Evolutionary conservation across 441 rosid species (phyloP), one percentile per base, ranked within the genome.

Genomic region (Mallotus repandus): DNA sequence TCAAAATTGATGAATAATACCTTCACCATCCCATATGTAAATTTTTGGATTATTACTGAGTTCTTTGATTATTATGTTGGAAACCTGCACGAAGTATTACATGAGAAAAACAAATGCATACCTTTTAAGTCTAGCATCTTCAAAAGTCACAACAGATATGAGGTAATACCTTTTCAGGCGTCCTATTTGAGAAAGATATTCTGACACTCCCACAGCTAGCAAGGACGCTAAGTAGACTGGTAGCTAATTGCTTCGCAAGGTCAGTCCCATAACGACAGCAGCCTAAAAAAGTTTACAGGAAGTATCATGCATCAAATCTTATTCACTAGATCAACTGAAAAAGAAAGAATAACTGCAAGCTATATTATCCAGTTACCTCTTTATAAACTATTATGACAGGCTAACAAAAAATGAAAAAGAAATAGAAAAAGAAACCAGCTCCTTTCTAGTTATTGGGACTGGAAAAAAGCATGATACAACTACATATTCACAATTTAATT

Each of bases 21-120:
- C 99, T 95, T 89, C 66, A 69, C 97, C 92, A 66, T 86, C 88
- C 98, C 97, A 93, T 69, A 93, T 87, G 81, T 69, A 78, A 19
- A 95, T 88, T 84, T 91, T 93, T 68, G 96, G 92, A 81, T 88
- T 84, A 84, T 79, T 80, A 63, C 84, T 87, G 22, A 91, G 73
- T 78, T 87, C 93, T 80, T 79, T 89, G 65, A 86, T 73, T 72
- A 95, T 78, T 43, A 89, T 54, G 68, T 84, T 81, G 15, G 92
- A 88, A 56, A 91, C 86, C 99, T 93, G 79, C 9, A 46, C 55
- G 70, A 21, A 58, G 16, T 46, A 74, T 13, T 4, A 69, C 29
- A 73, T 25, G 14, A n/a, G 0, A 21, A 45, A 48, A 52, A 14
- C 6, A 61, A 32, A 57, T 50, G 18, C 46, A 1, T n/a, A 11